Conservation (phyloP, 768 basidiomycete genomes). For the Boletus vinaceobasis region DNA sequence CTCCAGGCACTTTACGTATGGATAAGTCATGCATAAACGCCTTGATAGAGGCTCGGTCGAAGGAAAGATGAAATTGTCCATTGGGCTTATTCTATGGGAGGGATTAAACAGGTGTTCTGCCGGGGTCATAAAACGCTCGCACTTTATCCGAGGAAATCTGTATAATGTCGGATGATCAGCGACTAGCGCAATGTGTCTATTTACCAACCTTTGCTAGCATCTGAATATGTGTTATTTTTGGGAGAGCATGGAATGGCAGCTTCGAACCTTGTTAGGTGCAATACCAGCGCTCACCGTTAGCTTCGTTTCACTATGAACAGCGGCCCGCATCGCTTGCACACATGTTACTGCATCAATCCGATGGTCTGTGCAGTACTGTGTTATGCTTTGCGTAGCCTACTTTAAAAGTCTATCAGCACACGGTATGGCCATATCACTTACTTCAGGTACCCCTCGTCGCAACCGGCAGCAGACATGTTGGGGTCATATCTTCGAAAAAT, state of each 20-base stretch:
- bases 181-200: constrained; percentile 10
- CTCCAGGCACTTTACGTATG: constrained; percentile 84
- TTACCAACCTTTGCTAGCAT: constrained; percentile 90
- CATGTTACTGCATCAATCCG: constrained; percentile 65
- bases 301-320: constrained; percentile 72
- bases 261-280: constrained; percentile 84
- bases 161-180: not conserved
- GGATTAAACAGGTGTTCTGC: not conserved
- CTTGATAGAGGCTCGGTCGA: constrained; percentile 58
- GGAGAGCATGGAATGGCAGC: constrained; percentile 13
- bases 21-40: constrained; percentile 78
- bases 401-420: constrained; percentile 5
- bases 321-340: constrained; percentile 70
- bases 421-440: constrained; percentile 32
- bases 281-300: constrained; percentile 95
- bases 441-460: constrained; percentile 94
- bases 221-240: constrained; percentile 34
- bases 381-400: constrained; percentile 54
- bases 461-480: constrained; percentile 69
- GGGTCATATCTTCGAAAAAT: constrained; percentile 73
- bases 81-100: constrained; percentile 81
- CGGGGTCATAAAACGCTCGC: constrained; percentile 1
- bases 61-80: constrained; percentile 79
- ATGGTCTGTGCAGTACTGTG: constrained; percentile 72
- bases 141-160: constrained; percentile 94